Percentiles rank a stretch among this genome's conserved stretches.
These are phyloP conservation scores for Populus hybrid DNA, from an alignment of 441 rosid species.

Conservation along the genomic window DNA sequence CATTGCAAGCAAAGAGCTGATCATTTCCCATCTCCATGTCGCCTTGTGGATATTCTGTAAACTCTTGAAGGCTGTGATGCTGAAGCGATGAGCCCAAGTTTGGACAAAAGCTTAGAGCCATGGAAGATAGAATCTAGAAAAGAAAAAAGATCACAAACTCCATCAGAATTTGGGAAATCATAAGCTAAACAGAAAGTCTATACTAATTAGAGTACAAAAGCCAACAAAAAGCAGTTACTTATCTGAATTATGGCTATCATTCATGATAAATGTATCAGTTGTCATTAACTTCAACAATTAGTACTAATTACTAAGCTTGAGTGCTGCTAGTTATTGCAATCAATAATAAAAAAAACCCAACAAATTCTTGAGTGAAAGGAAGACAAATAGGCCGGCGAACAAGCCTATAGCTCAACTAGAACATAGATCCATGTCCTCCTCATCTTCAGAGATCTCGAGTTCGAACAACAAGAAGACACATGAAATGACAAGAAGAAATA, in stretches of 20 bases:
- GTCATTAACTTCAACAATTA: background rate
- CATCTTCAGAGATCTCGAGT: background rate
- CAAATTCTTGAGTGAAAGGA: background rate
- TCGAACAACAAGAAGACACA: background rate
- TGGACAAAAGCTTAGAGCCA: conserved; percentile 42
- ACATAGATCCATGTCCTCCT: background rate
- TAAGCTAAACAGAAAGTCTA: background rate
- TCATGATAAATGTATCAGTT: background rate
- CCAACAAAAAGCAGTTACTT: background rate
- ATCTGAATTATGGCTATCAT: background rate
- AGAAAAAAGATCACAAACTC: background rate
- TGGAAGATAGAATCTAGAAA: conserved; percentile 5
- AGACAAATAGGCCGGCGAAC: background rate
- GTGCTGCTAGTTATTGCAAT: background rate
- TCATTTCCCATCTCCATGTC: conserved; percentile 1
- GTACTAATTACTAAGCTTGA: background rate
- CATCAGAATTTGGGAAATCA: background rate
- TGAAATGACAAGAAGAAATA: too few species aligned
- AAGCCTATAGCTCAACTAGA: background rate
- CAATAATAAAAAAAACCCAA: background rate
- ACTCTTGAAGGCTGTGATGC: conserved; percentile 18
- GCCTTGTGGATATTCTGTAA: background rate
- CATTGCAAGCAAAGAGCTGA: conserved; percentile 11
- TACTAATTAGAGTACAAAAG: background rate
- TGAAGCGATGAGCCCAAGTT: conserved; percentile 23